phyloP scores from a whole-genome alignment of 768 basidiomycete genomes.

The Russula sp. region DNA sequence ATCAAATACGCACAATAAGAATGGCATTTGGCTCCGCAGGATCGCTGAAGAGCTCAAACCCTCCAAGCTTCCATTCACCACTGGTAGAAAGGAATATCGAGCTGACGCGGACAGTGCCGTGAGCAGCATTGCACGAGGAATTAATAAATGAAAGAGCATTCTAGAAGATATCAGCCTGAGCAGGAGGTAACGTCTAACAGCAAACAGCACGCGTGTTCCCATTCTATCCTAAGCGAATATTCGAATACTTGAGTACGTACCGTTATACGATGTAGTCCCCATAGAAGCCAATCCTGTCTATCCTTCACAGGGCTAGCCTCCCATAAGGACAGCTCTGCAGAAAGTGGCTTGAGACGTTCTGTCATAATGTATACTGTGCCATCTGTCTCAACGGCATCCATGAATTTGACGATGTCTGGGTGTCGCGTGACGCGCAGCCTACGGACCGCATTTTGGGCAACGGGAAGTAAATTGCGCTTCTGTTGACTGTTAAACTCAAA shows the following conservation, averaged over 20 bases:
- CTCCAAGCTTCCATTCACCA: conserved; percentile 95
- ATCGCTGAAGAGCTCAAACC: conserved; percentile 85
- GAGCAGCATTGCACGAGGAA: conserved; percentile 71
- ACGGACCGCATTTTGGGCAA: conserved; percentile 84
- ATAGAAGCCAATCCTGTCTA: conserved; percentile 83
- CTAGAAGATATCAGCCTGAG: conserved; percentile 32
- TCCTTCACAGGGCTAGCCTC: conserved; percentile 52
- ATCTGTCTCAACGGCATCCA: conserved; percentile 91
- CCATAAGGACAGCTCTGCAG: conserved; percentile 53
- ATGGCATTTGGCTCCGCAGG: conserved; percentile 71
- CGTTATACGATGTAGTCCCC: conserved; percentile 88
- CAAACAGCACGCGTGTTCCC: not conserved
- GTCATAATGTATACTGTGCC: conserved; percentile 87
- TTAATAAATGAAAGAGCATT: conserved; percentile 89
- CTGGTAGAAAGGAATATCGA: conserved; percentile 87
- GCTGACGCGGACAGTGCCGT: conserved; percentile 67
- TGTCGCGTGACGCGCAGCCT: conserved; percentile 89
- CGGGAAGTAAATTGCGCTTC: conserved; percentile 52
- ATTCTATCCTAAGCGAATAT: not conserved
- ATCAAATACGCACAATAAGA: conserved; percentile 60
- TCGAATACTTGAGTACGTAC: conserved; percentile 39
- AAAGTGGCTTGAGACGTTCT: conserved; percentile 79
- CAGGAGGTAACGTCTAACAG: not conserved
- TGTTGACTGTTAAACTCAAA: conserved; percentile 84
- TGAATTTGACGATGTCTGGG: conserved; percentile 92